phyloP scores from a whole-genome alignment of 208 protist genomes.

The Trichomonas vaginalis region DNA sequence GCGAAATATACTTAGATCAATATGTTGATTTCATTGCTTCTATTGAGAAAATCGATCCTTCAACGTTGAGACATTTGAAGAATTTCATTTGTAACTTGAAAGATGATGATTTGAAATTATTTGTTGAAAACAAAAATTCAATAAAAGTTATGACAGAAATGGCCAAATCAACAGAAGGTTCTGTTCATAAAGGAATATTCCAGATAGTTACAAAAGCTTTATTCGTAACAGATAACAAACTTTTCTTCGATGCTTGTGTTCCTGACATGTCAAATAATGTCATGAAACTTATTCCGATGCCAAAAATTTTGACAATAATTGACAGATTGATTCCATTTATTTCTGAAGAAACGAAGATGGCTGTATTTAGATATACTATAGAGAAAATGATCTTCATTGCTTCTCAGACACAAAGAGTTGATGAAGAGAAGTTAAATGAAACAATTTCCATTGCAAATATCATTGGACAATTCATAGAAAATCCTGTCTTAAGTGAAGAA shows the following conservation, averaged over 20 bases:
- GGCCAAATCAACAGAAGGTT: background rate
- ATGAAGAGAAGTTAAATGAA: background rate
- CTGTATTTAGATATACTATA: background rate
- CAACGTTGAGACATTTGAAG: too few species aligned
- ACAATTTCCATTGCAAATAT: background rate
- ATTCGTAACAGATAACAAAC: background rate
- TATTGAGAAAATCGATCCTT: too few species aligned
- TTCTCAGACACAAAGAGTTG: background rate
- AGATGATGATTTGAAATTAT: background rate
- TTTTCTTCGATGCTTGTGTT: background rate
- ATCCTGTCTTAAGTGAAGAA: background rate
- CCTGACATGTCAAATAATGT: background rate
- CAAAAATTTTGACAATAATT: background rate
- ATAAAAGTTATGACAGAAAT: background rate
- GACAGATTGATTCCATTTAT: background rate
- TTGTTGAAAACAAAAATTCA: background rate
- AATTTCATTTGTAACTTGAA: too few species aligned
- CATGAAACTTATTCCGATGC: background rate
- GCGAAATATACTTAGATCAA: background rate
- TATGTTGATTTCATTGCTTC: too few species aligned
- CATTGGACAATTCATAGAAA: background rate
- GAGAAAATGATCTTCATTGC: background rate
- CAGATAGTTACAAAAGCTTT: background rate
- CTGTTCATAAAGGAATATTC: background rate
- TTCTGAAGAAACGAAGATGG: background rate